Base-by-base conservation (phyloP, 768 basidiomycete species). In the Lanmaoa pseudosensibilis region DNA sequence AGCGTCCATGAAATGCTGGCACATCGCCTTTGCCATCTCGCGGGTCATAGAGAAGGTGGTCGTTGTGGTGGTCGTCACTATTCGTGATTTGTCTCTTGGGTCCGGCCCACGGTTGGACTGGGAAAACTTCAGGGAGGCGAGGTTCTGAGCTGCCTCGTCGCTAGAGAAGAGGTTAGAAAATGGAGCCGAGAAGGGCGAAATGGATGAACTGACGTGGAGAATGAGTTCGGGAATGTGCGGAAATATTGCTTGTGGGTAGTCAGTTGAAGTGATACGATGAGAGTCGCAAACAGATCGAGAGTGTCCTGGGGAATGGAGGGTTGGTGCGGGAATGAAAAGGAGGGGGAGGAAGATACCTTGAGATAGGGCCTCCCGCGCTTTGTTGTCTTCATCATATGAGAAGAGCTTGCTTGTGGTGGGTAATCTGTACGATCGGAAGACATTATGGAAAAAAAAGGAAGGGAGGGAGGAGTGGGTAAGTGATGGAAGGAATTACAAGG, bases 31-130 rank as follows among this genome's bases (percentile, higher is more conserved):
- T 60, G 97, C 97, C 92, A 99, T 98, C 44, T 99, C 97, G 65
- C 97, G 89, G 63, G 94, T 93, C 97, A 99, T 98, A 59, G 94
- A 94, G 78, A 99, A 99, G 34, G 97, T 99, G 41, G 97, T 99
- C 6, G 97, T 98, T 7, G 97, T 99, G 0, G 97, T 99, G 1
- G 97, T 99, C 67, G 97, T 99, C 70, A 99, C 90, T 74, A 99
- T 93, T 69, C 97, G 89, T 74, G 92, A 87, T 66, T 94, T 94
- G 75, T 99, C 97, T 77, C 93, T 89, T 64, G 97, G 96, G 81
- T 99, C 97, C 69, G 95, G 91, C 65, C 94, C 90, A 70, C 97
- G 92, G 78, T 94, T 96, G 52, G 97, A 98, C 78, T 99, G 97
- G 32, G 97, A 96, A 73, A 99, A 99, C 73, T 98, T 98, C 69